A percentile compares a stretch with the other conserved stretches of the same genome.
phyloP scores from a whole-genome alignment of 257 asterid species.

The Jacaranda copaia region DNA sequence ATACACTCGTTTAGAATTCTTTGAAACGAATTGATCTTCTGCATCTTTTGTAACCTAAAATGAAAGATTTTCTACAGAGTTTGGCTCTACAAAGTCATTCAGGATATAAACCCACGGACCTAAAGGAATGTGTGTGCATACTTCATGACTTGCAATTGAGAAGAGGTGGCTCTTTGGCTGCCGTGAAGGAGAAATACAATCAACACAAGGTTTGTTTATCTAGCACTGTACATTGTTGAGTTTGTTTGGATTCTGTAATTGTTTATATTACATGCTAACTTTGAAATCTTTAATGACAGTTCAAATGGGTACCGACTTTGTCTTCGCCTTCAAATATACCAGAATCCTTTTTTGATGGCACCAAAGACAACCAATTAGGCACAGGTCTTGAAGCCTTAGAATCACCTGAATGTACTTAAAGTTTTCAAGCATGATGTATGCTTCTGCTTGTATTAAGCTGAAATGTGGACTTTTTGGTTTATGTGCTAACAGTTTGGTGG shows the following conservation, averaged over 20 bases:
- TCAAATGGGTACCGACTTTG: constrained; percentile 68
- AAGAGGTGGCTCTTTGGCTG: constrained; percentile 61
- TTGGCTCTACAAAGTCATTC: constrained; percentile 52
- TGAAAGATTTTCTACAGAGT: constrained; percentile 40
- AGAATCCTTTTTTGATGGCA: constrained; percentile 49
- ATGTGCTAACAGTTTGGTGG: too few relatives aligned
- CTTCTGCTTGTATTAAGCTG: neutral
- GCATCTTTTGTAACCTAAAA: neutral
- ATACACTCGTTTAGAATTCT: neutral
- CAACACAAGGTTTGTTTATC: constrained; percentile 65
- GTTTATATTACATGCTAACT: constrained; percentile 1
- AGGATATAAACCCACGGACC: constrained; percentile 68
- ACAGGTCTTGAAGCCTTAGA: neutral
- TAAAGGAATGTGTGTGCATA: constrained; percentile 70
- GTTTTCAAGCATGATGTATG: constrained; percentile 6
- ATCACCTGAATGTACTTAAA: constrained; percentile 38
- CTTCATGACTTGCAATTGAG: constrained; percentile 73
- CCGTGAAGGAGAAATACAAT: constrained; percentile 79
- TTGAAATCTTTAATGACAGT: constrained; percentile 51
- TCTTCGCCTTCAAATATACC: constrained; percentile 61
- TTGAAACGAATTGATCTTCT: neutral
- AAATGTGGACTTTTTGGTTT: neutral
- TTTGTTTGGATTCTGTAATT: neutral
- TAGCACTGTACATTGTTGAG: neutral
- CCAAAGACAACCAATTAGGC: constrained; percentile 17